These are phyloP conservation scores for Umbelopsis sp. DNA, from an alignment of 371 early-diverging fungal species.

Conservation along the genomic window DNA sequence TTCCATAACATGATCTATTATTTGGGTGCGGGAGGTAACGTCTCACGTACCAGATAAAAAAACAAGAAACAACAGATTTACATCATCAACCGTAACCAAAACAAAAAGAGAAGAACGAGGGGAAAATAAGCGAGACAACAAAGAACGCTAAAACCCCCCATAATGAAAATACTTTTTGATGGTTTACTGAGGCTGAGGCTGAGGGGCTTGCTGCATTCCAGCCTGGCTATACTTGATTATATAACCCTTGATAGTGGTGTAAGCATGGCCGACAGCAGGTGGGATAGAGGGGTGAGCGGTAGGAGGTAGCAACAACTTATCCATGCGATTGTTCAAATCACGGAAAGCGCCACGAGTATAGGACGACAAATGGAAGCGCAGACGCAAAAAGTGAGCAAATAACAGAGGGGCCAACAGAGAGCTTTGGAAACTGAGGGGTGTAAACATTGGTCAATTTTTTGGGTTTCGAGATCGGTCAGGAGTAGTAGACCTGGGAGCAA, in stretches of 20 bases:
- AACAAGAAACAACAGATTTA: no score
- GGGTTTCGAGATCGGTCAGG: no score
- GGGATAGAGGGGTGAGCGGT: constrained; percentile 61
- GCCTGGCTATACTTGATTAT: constrained; percentile 61
- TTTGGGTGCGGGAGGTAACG: no score
- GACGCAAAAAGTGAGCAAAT: constrained; percentile 83
- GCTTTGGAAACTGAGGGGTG: constrained; percentile 55
- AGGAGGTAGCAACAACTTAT: constrained; percentile 55
- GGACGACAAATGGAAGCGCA: constrained; percentile 80
- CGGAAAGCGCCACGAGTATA: constrained; percentile 70
- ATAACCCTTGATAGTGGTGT: constrained; percentile 54
- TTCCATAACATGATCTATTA: no score
- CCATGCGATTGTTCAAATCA: constrained; percentile 56
- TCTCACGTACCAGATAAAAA: no score
- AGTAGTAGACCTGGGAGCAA: neutral
- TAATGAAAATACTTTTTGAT: no score
- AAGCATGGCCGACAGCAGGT: constrained; percentile 58
- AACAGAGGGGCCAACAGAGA: constrained; percentile 75
- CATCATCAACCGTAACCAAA: no score
- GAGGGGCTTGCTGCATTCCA: constrained; percentile 55
- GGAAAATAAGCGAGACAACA: no score
- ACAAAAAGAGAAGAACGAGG: no score
- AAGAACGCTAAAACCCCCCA: no score
- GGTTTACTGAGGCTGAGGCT: constrained; percentile 26
- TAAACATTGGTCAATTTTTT: neutral